Conservation (phyloP, 1,139 yeast species). For the Saccharomyces hybrid region DNA sequence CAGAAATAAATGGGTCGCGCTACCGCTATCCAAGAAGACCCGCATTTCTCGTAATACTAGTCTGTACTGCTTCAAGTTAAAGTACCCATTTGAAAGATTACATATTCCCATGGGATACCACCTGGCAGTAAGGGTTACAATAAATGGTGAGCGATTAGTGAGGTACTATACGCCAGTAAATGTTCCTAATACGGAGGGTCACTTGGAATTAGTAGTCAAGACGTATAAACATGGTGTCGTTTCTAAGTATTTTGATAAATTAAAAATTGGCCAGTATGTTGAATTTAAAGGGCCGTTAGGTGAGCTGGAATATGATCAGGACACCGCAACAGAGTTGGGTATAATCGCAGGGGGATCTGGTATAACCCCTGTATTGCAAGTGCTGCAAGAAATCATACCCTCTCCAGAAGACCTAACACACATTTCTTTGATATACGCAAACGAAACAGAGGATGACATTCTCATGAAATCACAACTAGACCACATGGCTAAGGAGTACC, state of each 20-base stretch:
- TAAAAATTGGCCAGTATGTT: conserved; percentile 58
- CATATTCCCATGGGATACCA: conserved; percentile 70
- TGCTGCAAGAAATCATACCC: conserved; percentile 50
- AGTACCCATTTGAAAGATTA: conserved; percentile 52
- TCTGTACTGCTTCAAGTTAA: conserved; percentile 62
- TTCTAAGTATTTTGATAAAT: conserved; percentile 54
- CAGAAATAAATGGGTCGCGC: conserved; percentile 49
- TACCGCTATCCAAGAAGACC: conserved; percentile 66
- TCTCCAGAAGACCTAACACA: conserved; percentile 58
- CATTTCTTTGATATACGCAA: conserved; percentile 57
- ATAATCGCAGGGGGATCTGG: conserved; percentile 83
- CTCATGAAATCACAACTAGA: conserved; percentile 63
- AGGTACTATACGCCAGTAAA: conserved; percentile 73
- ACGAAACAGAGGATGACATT: conserved; percentile 69
- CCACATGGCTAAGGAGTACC: conserved; percentile 55
- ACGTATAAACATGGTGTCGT: conserved; percentile 65
- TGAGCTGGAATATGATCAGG: conserved; percentile 51
- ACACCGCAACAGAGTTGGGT: conserved; percentile 55
- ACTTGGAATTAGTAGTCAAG: conserved; percentile 67
- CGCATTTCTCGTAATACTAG: conserved; percentile 61
- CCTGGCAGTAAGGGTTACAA: conserved; percentile 46
- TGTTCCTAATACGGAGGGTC: conserved; percentile 60
- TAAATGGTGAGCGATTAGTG: conserved; percentile 53
- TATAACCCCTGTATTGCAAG: conserved; percentile 74
- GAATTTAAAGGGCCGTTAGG: conserved; percentile 77